Conservation (phyloP, 1,284 basidiomycete genomes). For the Filobasidium uniguttulatum region DNA sequence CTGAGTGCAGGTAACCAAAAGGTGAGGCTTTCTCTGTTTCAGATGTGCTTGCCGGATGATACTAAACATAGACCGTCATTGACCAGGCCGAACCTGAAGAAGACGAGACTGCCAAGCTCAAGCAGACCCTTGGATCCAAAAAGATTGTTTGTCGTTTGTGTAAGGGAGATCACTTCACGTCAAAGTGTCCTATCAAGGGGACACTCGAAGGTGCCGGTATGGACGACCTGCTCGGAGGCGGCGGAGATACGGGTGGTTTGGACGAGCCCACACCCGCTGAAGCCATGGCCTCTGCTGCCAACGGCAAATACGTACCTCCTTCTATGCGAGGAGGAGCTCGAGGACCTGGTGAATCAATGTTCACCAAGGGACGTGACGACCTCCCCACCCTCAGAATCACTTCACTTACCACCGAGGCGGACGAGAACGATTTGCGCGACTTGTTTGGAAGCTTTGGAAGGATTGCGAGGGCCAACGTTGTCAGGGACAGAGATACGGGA, state of each 20-base stretch:
- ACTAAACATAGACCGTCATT: constrained; percentile 4
- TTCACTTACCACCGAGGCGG: constrained; percentile 88
- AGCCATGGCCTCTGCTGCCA: constrained; percentile 20
- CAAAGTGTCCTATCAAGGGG: constrained; percentile 96
- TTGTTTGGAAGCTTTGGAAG: constrained; percentile 70
- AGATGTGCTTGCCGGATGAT: neutral
- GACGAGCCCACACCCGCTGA: constrained; percentile 22
- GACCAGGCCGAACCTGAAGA: constrained; percentile 50
- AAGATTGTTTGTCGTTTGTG: constrained; percentile 88
- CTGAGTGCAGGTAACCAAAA: constrained; percentile 66
- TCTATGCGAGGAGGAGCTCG: constrained; percentile 61
- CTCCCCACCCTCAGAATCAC: constrained; percentile 93
- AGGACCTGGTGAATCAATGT: constrained; percentile 71
- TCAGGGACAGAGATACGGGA: constrained; percentile 87
- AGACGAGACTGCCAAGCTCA: constrained; percentile 56
- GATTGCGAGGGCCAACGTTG: constrained; percentile 81
- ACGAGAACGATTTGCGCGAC: constrained; percentile 86
- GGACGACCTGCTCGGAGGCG: constrained; percentile 26
- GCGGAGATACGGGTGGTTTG: constrained; percentile 12
- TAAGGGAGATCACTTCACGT: constrained; percentile 94
- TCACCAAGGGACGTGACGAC: constrained; percentile 60
- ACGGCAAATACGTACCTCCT: constrained; percentile 79
- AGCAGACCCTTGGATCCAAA: constrained; percentile 54
- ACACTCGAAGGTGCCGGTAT: constrained; percentile 48
- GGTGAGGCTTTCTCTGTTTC: constrained; percentile 38